Percentiles rank a stretch among this genome's conserved stretches.
Conservation (phyloP, 2,329 filamentous ascomycete species). For the Fusarium sulawesiense region DNA sequence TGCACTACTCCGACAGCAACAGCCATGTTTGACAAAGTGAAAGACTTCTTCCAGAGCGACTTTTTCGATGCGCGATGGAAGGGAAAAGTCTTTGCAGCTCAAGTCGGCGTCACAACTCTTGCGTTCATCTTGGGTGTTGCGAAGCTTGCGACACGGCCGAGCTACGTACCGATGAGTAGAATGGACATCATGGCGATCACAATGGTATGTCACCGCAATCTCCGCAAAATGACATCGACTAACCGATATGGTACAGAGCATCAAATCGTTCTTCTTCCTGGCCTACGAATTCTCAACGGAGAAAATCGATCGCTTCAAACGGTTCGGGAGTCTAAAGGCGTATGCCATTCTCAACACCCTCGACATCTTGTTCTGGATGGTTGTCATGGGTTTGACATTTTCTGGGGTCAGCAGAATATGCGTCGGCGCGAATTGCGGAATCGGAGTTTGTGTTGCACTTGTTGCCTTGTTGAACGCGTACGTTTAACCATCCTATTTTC, state of each 20-base stretch:
- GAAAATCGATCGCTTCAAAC: conserved; percentile 45
- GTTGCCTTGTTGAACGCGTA: conserved; percentile 18
- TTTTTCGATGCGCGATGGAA: conserved; percentile 33
- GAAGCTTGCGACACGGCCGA: conserved; percentile 24
- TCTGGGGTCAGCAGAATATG: conserved; percentile 25
- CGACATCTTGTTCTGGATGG: conserved; percentile 46
- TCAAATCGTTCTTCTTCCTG: conserved; percentile 26
- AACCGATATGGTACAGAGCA: background rate
- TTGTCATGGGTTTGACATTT: conserved; percentile 41
- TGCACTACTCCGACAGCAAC: background rate
- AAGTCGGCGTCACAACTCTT: background rate
- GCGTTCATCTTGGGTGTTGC: conserved; percentile 21
- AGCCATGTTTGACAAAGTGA: conserved; percentile 7
- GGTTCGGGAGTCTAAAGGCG: conserved; percentile 41
- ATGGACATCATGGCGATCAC: conserved; percentile 37
- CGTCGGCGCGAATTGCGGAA: conserved; percentile 26
- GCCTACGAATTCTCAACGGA: conserved; percentile 31
- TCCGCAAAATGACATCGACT: too few species aligned
- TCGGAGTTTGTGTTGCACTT: conserved; percentile 27
- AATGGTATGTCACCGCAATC: conserved; percentile 22
- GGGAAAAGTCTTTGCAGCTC: conserved; percentile 16
- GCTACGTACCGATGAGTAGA: conserved; percentile 16
- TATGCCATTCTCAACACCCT: conserved; percentile 42
- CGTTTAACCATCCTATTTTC: accelerated
- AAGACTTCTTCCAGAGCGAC: conserved; percentile 19